Percentiles rank a stretch among this genome's conserved stretches.
Conservation (phyloP, 129 eudicot species). For the Sambucus nigra region DNA sequence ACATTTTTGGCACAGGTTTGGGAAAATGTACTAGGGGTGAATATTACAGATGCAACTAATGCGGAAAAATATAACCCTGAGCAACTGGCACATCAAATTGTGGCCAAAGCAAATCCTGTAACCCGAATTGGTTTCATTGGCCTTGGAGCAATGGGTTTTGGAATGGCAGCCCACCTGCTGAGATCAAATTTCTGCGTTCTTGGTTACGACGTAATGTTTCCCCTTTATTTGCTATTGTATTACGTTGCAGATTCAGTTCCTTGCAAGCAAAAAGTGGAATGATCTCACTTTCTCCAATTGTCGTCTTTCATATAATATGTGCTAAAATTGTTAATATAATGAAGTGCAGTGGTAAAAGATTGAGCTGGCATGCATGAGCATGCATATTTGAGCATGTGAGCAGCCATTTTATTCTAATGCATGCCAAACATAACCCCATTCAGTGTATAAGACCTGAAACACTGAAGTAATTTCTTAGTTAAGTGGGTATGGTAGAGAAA, state of each 20-base stretch:
- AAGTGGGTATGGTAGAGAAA: no score
- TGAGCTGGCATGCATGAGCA: no score
- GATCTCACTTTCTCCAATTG: no score
- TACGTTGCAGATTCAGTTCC: not conserved
- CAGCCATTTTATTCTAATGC: no score
- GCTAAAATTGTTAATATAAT: no score
- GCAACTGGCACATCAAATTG: slow-evolving; percentile 41
- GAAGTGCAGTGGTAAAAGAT: no score
- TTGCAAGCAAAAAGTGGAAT: not conserved
- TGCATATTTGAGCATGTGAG: no score
- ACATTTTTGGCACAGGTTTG: slow-evolving; percentile 45
- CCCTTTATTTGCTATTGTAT: slow-evolving; percentile 7
- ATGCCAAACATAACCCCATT: no score
- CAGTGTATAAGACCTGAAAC: no score
- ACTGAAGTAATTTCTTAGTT: no score
- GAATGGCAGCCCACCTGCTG: slow-evolving; percentile 96
- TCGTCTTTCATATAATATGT: no score
- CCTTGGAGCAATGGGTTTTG: slow-evolving; percentile 99
- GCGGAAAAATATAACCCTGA: slow-evolving; percentile 72
- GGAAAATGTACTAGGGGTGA: slow-evolving; percentile 77
- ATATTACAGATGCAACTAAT: slow-evolving; percentile 61
- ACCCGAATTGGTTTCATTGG: slow-evolving; percentile 86
- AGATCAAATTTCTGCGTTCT: slow-evolving; percentile 63
- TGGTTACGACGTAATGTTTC: slow-evolving; percentile 73
- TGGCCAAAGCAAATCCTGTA: slow-evolving; percentile 39